These are phyloP conservation scores for Sclerotinia sclerotiorum DNA, from an alignment of 2,329 filamentous ascomycete genomes.

Conservation along the genomic window DNA sequence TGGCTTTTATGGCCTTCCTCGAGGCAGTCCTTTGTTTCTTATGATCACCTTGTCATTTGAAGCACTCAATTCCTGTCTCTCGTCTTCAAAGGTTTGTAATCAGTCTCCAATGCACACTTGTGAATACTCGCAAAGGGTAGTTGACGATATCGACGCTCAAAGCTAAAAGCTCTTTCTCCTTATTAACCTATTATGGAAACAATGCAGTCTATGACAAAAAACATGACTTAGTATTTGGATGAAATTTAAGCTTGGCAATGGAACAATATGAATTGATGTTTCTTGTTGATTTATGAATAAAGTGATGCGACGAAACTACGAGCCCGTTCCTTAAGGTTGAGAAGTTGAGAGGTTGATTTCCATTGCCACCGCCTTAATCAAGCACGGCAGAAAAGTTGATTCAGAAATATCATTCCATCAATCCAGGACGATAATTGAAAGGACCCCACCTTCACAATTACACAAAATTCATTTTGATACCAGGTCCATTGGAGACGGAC, in stretches of 20 bases:
- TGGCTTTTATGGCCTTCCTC: too few relatives aligned
- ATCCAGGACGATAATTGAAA: neutral
- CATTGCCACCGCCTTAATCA: neutral
- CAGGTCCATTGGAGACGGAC: neutral
- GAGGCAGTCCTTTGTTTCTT: neutral
- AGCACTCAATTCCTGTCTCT: too few relatives aligned
- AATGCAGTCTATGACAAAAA: neutral
- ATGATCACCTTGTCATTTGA: neutral
- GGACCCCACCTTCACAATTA: neutral
- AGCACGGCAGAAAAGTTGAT: constrained; percentile 14
- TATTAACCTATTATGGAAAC: neutral
- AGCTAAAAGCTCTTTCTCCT: neutral
- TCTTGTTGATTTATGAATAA: constrained; percentile 10
- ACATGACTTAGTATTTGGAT: neutral
- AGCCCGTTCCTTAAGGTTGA: neutral
- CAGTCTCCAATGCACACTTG: neutral
- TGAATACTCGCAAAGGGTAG: neutral
- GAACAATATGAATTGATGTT: neutral
- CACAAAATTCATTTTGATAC: neutral
- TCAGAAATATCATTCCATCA: constrained; percentile 9
- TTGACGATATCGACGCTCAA: neutral
- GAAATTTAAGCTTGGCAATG: neutral
- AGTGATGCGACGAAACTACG: neutral
- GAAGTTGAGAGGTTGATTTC: neutral
- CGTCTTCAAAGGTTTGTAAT: neutral